A percentile compares a stretch with the other conserved stretches of the same genome.
These are phyloP conservation scores for Blastomyces emzantsi DNA, from an alignment of 2,329 filamentous ascomycete species.

Conservation along the genomic window DNA sequence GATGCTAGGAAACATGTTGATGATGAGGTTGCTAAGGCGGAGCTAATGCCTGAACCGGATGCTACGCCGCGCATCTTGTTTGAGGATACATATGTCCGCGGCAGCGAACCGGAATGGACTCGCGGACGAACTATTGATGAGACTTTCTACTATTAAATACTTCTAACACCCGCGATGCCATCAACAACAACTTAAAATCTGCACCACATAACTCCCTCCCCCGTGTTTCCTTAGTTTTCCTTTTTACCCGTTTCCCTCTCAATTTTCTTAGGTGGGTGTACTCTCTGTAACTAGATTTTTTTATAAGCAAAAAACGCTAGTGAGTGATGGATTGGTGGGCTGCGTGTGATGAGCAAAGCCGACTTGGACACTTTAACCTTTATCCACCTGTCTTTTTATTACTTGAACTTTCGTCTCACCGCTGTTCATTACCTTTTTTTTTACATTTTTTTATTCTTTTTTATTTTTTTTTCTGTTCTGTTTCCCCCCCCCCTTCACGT, in stretches of 20 bases:
- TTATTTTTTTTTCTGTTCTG: background rate
- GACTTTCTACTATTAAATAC: slow-evolving; percentile 66
- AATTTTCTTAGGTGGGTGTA: no score
- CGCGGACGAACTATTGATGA: slow-evolving; percentile 83
- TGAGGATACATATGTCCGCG: slow-evolving; percentile 92
- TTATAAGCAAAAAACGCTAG: no score
- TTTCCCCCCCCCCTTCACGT: background rate
- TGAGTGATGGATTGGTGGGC: no score
- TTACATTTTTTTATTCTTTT: no score
- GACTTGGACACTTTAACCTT: no score
- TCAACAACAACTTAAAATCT: background rate
- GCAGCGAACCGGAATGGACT: slow-evolving; percentile 79
- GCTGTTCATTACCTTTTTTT: no score
- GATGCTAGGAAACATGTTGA: slow-evolving; percentile 77
- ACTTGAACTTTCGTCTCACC: background rate
- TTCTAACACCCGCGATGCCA: slow-evolving; percentile 3
- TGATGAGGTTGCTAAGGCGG: slow-evolving; percentile 79
- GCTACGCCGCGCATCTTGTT: slow-evolving; percentile 72
- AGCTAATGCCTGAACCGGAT: slow-evolving; percentile 77
- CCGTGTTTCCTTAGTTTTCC: no score
- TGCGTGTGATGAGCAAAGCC: no score
- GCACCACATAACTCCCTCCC: background rate
- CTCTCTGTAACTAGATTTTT: no score
- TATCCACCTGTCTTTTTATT: no score
- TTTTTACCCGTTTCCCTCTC: no score